Conservation (phyloP, 192 early-diverging fungal genomes). For the Backusella luteola region DNA sequence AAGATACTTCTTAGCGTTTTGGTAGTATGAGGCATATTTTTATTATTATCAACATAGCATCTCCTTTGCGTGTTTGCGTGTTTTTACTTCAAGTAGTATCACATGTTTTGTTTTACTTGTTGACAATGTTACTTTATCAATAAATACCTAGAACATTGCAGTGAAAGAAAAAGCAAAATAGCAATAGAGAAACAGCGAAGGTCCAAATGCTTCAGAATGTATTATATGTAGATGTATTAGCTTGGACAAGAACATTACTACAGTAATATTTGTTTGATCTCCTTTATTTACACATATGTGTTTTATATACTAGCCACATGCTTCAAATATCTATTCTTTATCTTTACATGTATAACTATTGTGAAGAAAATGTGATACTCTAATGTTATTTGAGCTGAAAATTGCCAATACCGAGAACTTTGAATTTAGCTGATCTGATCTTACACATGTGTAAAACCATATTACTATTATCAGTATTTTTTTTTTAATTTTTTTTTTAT, state of each 20-base stretch:
- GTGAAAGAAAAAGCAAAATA: not conserved
- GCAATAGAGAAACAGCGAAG: not conserved
- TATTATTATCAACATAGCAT: not conserved
- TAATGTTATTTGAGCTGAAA: not conserved
- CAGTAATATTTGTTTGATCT: not conserved
- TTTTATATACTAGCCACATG: not conserved
- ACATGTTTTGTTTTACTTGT: not conserved
- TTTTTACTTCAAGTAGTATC: not conserved
- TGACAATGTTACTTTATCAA: not conserved
- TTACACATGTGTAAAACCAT: not conserved
- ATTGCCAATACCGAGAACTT: not conserved
- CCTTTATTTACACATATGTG: not conserved
- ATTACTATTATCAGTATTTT: not conserved
- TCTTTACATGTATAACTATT: not conserved
- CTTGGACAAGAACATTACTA: not conserved
- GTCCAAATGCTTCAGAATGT: not conserved
- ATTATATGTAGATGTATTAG: not conserved
- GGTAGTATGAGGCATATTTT: not conserved
- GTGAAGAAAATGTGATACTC: not conserved
- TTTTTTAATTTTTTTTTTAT: not conserved
- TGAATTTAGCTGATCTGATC: not conserved
- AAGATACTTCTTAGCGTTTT: not conserved
- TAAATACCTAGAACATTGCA: not conserved
- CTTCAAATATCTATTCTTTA: not conserved
- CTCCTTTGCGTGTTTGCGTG: not conserved